These are phyloP conservation scores for Protostelium mycophagum DNA, from an alignment of 78 protist species.

Conservation along the genomic window DNA sequence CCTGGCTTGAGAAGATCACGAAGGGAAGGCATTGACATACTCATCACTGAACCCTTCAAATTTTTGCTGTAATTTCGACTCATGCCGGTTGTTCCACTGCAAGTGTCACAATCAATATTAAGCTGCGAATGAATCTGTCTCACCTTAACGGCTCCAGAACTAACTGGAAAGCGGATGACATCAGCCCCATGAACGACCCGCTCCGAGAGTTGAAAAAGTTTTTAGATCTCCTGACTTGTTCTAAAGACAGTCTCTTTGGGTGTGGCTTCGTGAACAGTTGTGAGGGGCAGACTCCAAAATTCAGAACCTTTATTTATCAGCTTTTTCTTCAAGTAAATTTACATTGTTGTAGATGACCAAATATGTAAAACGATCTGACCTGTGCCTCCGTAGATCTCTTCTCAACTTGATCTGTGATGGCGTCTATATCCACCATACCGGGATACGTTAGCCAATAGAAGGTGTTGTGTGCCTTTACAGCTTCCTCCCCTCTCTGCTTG, in stretches of 20 bases:
- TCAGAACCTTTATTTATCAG: conserved; percentile 23
- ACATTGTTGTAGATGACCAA: not conserved
- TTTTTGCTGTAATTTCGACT: not conserved
- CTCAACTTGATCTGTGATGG: conserved; percentile 26
- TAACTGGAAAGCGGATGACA: not conserved
- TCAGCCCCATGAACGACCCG: not conserved
- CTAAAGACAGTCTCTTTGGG: conserved; percentile 11
- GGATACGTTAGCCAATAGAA: conserved; percentile 83
- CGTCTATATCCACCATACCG: conserved; percentile 54
- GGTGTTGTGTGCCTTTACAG: conserved; percentile 53
- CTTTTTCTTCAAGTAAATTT: not conserved
- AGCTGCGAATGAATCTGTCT: too few relatives aligned
- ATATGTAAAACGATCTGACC: too few relatives aligned
- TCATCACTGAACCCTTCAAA: not conserved
- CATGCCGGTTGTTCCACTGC: not conserved
- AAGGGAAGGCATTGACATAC: not conserved
- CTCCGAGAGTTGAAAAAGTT: not conserved
- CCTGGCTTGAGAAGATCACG: not conserved
- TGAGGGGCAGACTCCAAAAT: conserved; percentile 96
- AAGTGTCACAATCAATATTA: not conserved
- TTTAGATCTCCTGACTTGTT: not conserved
- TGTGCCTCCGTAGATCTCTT: conserved; percentile 20
- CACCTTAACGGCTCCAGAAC: not conserved
- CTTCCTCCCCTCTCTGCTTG: conserved; percentile 70
- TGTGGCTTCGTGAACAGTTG: conserved; percentile 83